Evolutionary conservation across 257 asterid genomes (phyloP), one percentile per base, ranked within the genome.

Genomic region (Anisodus acutangulus): DNA sequence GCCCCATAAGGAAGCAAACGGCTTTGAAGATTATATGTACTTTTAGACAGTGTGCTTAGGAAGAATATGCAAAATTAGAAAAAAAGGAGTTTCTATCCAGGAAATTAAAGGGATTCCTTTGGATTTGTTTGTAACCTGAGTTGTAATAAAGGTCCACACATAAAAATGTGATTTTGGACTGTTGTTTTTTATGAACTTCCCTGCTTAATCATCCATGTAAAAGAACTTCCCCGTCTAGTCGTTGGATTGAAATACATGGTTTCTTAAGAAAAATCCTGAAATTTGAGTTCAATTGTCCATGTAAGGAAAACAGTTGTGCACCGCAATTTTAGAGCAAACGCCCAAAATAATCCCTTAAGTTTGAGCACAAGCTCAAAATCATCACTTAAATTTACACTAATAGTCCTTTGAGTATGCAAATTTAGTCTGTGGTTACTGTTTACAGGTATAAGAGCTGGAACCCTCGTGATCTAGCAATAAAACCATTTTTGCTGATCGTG

Each of bases 141-240:
- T 74, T 74, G 45, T 74, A 51, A 74, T 74, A 74, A 74, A 74
- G 41, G 81, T 74, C 62, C 62, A 49, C 43, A 49, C 45, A 49
- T 49, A 49, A 74, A 72, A 49, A 51, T 49, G 81, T 74, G 81
- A 22, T 51, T 51, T 74, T 22, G 81, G 62, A 15, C 43, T 74
- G 6, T 26, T 49, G 13, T 74, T 74, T 69, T 45, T 49, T 74
- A 74, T 11, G 80, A 9, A 72, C n/a, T 47, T 19, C 11, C 79
- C 41, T 47, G 17, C 37, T 26, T 74, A 22, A 67, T 67, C 49
- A 3, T 3, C 35, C 35, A 31, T 31, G 35, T 31, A 31, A 31
- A 31, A 31, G 35, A 31, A 31, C 35, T 31, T 31, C 35, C 35
- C 35, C 35, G 10, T 63, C 41, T 22, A 63, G 8, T 26, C 3